A percentile compares a stretch with the other conserved stretches of the same genome.
These are phyloP conservation scores for Spongospora subterranea DNA, from an alignment of 208 protist genomes.

Conservation along the genomic window DNA sequence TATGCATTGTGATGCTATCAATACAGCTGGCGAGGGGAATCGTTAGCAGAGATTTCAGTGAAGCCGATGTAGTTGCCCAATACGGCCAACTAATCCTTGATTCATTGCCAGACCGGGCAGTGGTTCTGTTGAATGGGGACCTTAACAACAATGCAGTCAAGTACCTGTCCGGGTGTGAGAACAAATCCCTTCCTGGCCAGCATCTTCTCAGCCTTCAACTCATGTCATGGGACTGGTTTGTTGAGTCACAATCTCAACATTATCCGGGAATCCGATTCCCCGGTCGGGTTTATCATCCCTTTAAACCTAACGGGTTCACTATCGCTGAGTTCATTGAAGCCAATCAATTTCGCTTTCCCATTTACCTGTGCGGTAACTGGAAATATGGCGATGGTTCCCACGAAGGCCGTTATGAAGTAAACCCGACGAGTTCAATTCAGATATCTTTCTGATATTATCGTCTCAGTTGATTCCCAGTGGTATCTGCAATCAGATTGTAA, in stretches of 20 bases:
- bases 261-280: slow-evolving; percentile 19
- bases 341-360: neutral
- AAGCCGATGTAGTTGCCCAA: neutral
- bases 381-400: slow-evolving; percentile 24
- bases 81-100: neutral
- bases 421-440: neutral
- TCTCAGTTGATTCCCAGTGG: slow-evolving; percentile 30
- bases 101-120: neutral
- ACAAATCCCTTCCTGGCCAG: neutral
- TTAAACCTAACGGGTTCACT: neutral
- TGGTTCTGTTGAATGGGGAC: neutral
- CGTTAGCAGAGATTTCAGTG: neutral
- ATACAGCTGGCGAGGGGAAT: neutral
- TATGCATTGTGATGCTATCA: neutral
- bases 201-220: neutral
- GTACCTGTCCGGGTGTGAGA: slow-evolving; percentile 25
- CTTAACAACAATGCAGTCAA: slow-evolving; percentile 47
- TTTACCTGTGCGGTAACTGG: slow-evolving; percentile 31
- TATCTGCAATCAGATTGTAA: slow-evolving; percentile 15
- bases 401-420: neutral
- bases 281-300: slow-evolving; percentile 7
- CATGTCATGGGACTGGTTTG: slow-evolving; percentile 37
- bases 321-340: slow-evolving; percentile 17
- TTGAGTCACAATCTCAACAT: neutral
- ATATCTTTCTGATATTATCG: neutral